A percentile compares a stretch with the other conserved stretches of the same genome.
phyloP scores from a whole-genome alignment of 352 stramenopile genomes.

The Pythium catenulatum region DNA sequence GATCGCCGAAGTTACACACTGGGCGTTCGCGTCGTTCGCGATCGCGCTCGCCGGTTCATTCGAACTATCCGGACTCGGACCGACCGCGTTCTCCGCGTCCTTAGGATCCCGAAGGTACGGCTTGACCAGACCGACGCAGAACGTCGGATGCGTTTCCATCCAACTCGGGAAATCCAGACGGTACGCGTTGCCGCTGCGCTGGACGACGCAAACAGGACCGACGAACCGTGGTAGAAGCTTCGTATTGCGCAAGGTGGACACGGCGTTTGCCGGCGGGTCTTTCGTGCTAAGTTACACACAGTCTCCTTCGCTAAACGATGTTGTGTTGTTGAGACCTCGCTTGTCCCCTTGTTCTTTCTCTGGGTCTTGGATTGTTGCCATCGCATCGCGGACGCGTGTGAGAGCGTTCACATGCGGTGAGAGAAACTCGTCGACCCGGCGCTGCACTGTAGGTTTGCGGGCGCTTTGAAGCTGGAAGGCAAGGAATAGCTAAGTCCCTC shows the following conservation, averaged over 20 bases:
- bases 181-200: background rate
- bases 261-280: background rate
- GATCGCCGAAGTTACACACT: no score
- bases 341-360: background rate
- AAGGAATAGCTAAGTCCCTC: slow-evolving; percentile 7
- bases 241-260: background rate
- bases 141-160: background rate
- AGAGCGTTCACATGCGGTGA: background rate
- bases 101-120: no score
- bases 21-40: no score
- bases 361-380: background rate
- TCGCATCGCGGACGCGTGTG: background rate
- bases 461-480: background rate
- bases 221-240: background rate
- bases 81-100: no score
- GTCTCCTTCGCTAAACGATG: background rate
- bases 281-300: background rate
- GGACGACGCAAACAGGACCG: background rate
- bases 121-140: background rate
- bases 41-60: no score
- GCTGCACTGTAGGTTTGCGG: no score
- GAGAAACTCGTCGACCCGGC: background rate
- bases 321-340: background rate
- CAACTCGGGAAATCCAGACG: background rate
- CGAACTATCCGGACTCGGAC: no score